Conservation (phyloP, 2,329 filamentous ascomycete genomes). For the Scleromitrula shiraiana region DNA sequence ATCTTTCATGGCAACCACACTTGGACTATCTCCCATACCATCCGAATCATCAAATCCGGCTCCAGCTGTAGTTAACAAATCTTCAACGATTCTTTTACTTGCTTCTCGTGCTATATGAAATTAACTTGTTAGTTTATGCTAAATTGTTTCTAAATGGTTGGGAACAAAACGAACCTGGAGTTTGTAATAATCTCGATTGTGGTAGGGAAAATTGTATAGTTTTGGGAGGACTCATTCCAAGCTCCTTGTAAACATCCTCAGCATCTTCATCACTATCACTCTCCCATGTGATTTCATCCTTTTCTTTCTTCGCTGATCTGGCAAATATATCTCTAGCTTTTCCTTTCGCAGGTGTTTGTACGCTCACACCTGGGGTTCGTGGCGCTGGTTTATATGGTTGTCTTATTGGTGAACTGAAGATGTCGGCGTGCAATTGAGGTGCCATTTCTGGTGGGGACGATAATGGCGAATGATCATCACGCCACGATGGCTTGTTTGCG, state of each 20-base stretch:
- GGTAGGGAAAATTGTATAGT: slow-evolving; percentile 81
- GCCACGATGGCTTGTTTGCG: slow-evolving; percentile 28
- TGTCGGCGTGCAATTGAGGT: slow-evolving; percentile 75
- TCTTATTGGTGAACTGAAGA: slow-evolving; percentile 70
- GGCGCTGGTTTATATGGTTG: slow-evolving; percentile 35
- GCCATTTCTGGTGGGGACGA: slow-evolving; percentile 73
- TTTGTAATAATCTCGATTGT: slow-evolving; percentile 69
- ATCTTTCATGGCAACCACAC: slow-evolving; percentile 57
- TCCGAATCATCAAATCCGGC: slow-evolving; percentile 52
- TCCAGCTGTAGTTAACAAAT: slow-evolving; percentile 69
- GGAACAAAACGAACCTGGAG: slow-evolving; percentile 54
- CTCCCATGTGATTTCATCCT: slow-evolving; percentile 62
- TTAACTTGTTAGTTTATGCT: background rate
- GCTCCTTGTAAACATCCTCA: slow-evolving; percentile 47
- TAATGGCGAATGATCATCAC: slow-evolving; percentile 33
- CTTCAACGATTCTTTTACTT: slow-evolving; percentile 72
- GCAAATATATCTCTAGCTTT: slow-evolving; percentile 43
- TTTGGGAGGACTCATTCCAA: slow-evolving; percentile 84
- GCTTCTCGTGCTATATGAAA: slow-evolving; percentile 61
- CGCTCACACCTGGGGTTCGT: slow-evolving; percentile 74
- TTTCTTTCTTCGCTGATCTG: slow-evolving; percentile 26
- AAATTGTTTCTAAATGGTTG: background rate
- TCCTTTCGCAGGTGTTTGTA: slow-evolving; percentile 63
- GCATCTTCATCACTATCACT: slow-evolving; percentile 54
- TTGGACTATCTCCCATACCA: slow-evolving; percentile 51